Percentiles rank a stretch among this genome's conserved stretches.
Evolutionary conservation across 306 rosid species (phyloP).

Genomic region (Dalbergia cochinchinensis): DNA sequence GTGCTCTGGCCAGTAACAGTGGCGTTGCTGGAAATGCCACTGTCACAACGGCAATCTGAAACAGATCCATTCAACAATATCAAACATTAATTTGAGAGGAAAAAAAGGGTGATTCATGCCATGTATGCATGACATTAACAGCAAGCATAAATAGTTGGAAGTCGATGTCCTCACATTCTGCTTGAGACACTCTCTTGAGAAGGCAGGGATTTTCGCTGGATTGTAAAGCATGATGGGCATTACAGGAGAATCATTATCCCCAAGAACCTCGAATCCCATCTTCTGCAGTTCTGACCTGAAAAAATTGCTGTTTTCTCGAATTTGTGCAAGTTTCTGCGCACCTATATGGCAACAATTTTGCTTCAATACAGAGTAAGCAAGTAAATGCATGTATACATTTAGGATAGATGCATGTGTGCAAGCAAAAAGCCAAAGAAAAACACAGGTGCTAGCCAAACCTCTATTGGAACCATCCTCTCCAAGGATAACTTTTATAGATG

Average conservation of each 20-base stretch:
- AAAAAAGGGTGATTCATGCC: background rate
- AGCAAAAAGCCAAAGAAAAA: background rate
- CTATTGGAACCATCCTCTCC: slow-evolving; percentile 91
- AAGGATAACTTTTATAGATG: slow-evolving; percentile 74
- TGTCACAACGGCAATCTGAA: slow-evolving; percentile 84
- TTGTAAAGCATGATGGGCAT: slow-evolving; percentile 92
- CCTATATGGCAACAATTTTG: slow-evolving; percentile 50
- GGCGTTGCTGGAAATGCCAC: slow-evolving; percentile 92
- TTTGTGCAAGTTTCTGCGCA: slow-evolving; percentile 78
- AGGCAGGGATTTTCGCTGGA: slow-evolving; percentile 88
- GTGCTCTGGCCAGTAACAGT: slow-evolving; percentile 80
- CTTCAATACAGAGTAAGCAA: slow-evolving; percentile 19
- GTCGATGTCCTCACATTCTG: slow-evolving; percentile 62
- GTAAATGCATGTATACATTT: background rate
- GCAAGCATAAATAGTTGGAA: slow-evolving; percentile 21
- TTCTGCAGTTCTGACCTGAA: slow-evolving; percentile 83
- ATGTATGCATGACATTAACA: background rate
- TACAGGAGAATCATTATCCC: slow-evolving; percentile 76
- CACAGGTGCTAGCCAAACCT: slow-evolving; percentile 53
- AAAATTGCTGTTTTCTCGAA: slow-evolving; percentile 82
- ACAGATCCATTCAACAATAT: slow-evolving; percentile 9
- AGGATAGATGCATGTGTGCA: background rate
- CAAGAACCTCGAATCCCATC: slow-evolving; percentile 81
- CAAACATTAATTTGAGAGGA: background rate
- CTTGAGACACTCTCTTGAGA: slow-evolving; percentile 81